These are phyloP conservation scores for Triangularia setosa DNA, from an alignment of 2,329 filamentous ascomycete genomes.

Conservation along the genomic window DNA sequence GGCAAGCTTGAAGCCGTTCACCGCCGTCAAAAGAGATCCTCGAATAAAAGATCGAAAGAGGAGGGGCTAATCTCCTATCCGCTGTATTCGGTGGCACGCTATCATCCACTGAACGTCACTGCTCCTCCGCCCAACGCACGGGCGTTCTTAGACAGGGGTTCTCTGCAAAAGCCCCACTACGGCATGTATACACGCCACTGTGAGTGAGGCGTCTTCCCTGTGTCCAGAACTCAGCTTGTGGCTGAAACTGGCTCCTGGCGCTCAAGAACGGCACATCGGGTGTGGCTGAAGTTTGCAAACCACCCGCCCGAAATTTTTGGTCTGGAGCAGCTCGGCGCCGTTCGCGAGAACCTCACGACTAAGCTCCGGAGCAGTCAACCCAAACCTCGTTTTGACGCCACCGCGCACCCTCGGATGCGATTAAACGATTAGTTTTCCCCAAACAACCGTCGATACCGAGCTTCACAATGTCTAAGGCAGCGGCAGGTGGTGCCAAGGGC, in stretches of 20 bases:
- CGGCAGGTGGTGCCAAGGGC: constrained; percentile 33
- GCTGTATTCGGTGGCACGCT: background rate
- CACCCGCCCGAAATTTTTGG: constrained; percentile 17
- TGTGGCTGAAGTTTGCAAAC: constrained; percentile 17
- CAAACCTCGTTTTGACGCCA: background rate
- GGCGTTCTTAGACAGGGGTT: background rate
- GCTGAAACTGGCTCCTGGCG: background rate
- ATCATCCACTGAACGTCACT: constrained; percentile 17
- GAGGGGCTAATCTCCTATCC: constrained; percentile 12
- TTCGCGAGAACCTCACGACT: background rate
- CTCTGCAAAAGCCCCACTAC: background rate
- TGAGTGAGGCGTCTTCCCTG: background rate
- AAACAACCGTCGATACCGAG: background rate
- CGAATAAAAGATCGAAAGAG: constrained; percentile 15
- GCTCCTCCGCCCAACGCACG: constrained; percentile 2
- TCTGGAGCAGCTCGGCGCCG: constrained; percentile 5
- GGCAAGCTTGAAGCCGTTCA: constrained; percentile 18
- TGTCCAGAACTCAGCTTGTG: background rate
- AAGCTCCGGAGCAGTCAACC: background rate
- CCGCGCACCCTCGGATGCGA: background rate
- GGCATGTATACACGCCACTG: background rate
- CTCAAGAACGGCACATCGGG: background rate
- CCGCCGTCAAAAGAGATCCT: constrained; percentile 19
- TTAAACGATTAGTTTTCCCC: background rate
- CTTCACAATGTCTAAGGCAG: constrained; percentile 50